Base-by-base conservation (phyloP, 1,139 yeast species). In the Citeromyces hawaiiensis region DNA sequence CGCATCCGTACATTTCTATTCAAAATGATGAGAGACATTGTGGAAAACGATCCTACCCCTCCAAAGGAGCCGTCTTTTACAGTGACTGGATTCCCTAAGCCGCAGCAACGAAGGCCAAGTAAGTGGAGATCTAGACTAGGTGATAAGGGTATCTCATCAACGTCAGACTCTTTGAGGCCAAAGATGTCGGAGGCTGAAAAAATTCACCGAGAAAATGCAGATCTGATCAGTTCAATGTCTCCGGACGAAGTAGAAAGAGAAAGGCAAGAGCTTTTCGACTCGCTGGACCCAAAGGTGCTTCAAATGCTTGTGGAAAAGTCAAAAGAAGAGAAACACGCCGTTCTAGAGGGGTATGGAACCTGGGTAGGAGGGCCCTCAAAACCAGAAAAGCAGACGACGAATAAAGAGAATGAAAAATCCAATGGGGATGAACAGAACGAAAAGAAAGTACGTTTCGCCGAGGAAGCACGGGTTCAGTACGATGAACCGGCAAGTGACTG, bases 151-250 rank as follows among this genome's bases (percentile, higher is more conserved):
- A 18, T 53, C 3, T 36, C 48, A 5, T 50, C 57, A 4, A 52
- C 51, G 45, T 53, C 58, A 1, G 53, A 48, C 31, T 40, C 46
- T 4, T 29, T 48, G 9, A 39, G 40, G 14, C 32, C 39, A 43
- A 45, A 36, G 42, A 42, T 35, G 41, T 64, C 72, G 0, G 94
- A 85, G 49, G 72, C 79, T 1, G 88, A 80, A 48, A 70, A 72
- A 51, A 83, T 88, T 30, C 91, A 85, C 55, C 56, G 69, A 42
- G 96, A 88, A 51, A 88, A 88, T 55, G 54, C 82, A 46, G 73
- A 75, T 36, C 64, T 68, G 39, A 56, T 91, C 43, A 60, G 76
- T 18, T 55, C 59, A 13, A 81, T 88, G 93, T 63, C 80, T 2
- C 66, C 65, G 2, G 79, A 70, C 18, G 88, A 88, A 50, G 71